Percentiles rank a stretch among this genome's conserved stretches.
phyloP scores from a whole-genome alignment of 805 yeast species.

The Monosporozyma servazzii region DNA sequence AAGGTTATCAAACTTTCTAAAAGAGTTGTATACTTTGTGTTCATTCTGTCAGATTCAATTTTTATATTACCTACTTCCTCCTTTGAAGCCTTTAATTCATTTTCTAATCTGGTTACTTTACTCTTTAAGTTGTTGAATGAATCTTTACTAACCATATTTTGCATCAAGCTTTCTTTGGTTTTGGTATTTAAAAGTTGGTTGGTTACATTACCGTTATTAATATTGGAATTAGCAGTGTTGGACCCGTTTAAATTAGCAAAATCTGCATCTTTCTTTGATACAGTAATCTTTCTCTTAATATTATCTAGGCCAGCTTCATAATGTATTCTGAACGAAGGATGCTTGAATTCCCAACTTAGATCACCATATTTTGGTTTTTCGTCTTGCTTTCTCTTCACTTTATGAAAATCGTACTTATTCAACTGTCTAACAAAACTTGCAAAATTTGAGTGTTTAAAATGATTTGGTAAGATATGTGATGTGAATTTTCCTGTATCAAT shows the following conservation, averaged over 20 bases:
- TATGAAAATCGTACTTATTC: conserved; percentile 95
- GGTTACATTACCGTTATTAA: conserved; percentile 14
- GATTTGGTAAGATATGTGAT: conserved; percentile 76
- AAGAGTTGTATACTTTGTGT: conserved; percentile 53
- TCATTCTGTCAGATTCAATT: conserved; percentile 35
- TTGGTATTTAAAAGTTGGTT: conserved; percentile 11
- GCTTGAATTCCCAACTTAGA: conserved; percentile 90
- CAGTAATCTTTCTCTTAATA: conserved; percentile 75
- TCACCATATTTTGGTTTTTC: conserved; percentile 56
- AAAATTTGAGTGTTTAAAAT: conserved; percentile 91
- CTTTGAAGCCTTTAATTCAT: conserved; percentile 17
- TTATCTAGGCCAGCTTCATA: conserved; percentile 75
- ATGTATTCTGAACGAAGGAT: conserved; percentile 74
- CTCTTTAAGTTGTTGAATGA: conserved; percentile 26
- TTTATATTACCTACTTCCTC: conserved; percentile 20
- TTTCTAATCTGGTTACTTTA: conserved; percentile 29
- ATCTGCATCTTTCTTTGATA: conserved; percentile 36
- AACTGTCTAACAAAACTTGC: conserved; percentile 91
- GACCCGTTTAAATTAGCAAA: conserved; percentile 10
- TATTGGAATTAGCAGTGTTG: conserved; percentile 22
- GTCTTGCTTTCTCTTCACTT: conserved; percentile 68
- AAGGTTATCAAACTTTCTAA: conserved; percentile 51
- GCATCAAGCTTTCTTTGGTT: conserved; percentile 3
- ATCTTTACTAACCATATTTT: conserved; percentile 20
- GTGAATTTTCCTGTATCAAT: conserved; percentile 86